Conservation (phyloP, 768 basidiomycete species). For the Ramaria sp. region DNA sequence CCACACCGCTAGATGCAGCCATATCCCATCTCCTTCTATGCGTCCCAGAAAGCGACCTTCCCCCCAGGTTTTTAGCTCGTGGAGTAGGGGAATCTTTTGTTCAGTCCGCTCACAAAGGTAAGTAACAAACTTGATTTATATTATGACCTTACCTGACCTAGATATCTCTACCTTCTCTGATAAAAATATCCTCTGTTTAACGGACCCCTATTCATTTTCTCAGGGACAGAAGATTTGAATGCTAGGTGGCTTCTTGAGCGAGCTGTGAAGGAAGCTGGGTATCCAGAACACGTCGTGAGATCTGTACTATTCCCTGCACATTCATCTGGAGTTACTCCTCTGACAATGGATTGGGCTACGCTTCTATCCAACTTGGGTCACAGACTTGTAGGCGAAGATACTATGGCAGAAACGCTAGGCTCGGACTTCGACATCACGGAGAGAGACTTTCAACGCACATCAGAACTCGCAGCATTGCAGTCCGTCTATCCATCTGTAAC, state of each 20-base stretch:
- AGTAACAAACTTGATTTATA: background rate
- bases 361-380: constrained; percentile 46
- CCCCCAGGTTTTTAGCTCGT: constrained; percentile 52
- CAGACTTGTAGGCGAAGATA: constrained; percentile 38
- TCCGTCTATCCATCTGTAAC: constrained; percentile 14
- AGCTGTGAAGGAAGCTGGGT: constrained; percentile 75
- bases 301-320: constrained; percentile 15
- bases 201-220: constrained; percentile 18
- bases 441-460: constrained; percentile 15
- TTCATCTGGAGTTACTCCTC: background rate
- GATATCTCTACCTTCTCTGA: background rate
- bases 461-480: constrained; percentile 22
- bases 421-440: constrained; percentile 12
- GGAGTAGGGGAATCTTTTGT: constrained; percentile 1
- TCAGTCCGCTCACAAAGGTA: constrained; percentile 2
- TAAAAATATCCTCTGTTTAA: background rate
- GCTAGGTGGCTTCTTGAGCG: constrained; percentile 73
- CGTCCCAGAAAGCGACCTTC: constrained; percentile 81
- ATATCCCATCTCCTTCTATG: constrained; percentile 80
- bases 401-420: background rate
- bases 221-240: constrained; percentile 52
- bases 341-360: constrained; percentile 31
- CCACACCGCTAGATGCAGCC: constrained; percentile 62
- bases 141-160: background rate
- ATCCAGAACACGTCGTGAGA: constrained; percentile 61